Evolutionary conservation across 2,329 filamentous ascomycete species (phyloP).

Genomic region (Harringtonia lauricola): DNA sequence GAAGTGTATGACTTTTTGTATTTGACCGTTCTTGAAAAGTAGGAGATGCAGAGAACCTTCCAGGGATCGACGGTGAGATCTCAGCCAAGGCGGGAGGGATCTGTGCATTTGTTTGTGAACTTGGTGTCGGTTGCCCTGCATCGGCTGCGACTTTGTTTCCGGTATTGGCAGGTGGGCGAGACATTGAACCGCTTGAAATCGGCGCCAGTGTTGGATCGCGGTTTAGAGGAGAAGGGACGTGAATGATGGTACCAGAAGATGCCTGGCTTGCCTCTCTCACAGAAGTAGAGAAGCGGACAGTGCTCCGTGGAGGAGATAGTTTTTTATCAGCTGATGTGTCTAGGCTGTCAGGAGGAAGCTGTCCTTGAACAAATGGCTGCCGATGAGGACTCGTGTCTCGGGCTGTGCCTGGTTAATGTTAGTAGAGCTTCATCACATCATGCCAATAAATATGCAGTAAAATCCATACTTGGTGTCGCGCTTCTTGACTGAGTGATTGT

Average conservation of each 20-base stretch:
- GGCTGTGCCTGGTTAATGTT: not conserved
- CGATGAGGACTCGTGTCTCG: not conserved
- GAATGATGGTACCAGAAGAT: constrained; percentile 28
- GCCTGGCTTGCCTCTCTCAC: constrained; percentile 5
- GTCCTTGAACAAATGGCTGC: not conserved
- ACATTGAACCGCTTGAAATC: not conserved
- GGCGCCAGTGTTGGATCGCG: not conserved
- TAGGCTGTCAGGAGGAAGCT: not conserved
- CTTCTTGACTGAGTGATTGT: constrained; percentile 34
- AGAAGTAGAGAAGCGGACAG: constrained; percentile 4
- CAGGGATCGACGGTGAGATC: too few relatives aligned
- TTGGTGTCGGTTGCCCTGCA: too few relatives aligned
- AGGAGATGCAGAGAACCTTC: too few relatives aligned
- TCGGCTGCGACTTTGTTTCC: too few relatives aligned
- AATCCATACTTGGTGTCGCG: constrained; percentile 4
- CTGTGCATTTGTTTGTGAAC: too few relatives aligned
- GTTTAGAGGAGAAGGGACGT: constrained; percentile 15
- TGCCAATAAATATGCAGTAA: too few relatives aligned
- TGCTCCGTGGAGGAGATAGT: not conserved
- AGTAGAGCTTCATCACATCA: too few relatives aligned
- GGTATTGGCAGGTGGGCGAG: not conserved
- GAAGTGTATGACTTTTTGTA: too few relatives aligned
- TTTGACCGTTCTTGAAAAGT: too few relatives aligned
- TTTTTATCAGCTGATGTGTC: not conserved
- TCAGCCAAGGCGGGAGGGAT: too few relatives aligned